phyloP scores from a whole-genome alignment of 768 basidiomycete species.

The Serendipita sp. region DNA sequence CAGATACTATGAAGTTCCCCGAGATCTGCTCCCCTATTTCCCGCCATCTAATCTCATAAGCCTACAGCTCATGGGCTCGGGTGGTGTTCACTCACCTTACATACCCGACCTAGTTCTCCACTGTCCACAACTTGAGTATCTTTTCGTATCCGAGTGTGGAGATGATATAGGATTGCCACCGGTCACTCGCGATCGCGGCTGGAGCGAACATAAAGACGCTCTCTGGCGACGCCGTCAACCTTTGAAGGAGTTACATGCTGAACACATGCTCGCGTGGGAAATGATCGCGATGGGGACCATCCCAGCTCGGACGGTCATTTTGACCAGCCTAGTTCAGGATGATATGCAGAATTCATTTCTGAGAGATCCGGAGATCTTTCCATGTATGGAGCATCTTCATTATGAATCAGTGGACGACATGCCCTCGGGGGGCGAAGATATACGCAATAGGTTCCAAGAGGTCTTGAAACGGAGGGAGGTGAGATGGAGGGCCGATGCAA shows the following conservation, averaged over 20 bases:
- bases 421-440: too few species aligned
- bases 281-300: neutral
- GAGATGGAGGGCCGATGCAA: too few species aligned
- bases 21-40: too few species aligned
- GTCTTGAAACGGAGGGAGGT: too few species aligned
- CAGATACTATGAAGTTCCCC: too few species aligned
- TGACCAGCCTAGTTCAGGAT: neutral
- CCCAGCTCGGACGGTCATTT: neutral
- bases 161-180: neutral
- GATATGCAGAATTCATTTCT: neutral
- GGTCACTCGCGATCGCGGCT: neutral
- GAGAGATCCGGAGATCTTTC: neutral
- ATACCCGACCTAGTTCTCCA: neutral
- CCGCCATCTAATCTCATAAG: neutral
- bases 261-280: neutral
- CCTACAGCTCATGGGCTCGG: neutral
- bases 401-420: too few species aligned
- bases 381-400: neutral
- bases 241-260: neutral
- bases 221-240: neutral
- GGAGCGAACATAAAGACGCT: neutral
- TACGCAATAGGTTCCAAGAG: too few species aligned
- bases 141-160: neutral
- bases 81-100: neutral
- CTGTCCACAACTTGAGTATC: neutral